phyloP scores from a whole-genome alignment of 2,329 filamentous ascomycete genomes.

The Dendrostoma leiphaemia region DNA sequence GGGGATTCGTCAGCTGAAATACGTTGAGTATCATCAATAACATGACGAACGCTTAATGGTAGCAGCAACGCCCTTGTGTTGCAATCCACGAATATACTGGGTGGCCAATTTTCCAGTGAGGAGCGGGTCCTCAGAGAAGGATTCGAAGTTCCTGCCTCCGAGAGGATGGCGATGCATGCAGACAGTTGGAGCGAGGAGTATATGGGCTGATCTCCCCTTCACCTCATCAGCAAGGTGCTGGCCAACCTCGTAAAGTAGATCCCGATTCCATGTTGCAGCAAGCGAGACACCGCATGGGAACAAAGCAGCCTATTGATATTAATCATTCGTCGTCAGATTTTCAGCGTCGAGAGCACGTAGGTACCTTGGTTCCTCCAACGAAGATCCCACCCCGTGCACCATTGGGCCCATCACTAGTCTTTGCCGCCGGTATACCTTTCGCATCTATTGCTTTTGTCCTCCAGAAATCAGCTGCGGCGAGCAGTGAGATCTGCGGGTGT shows the following conservation, averaged over 20 bases:
- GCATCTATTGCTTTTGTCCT: constrained; percentile 62
- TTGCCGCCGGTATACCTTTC: constrained; percentile 63
- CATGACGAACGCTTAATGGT: constrained; percentile 68
- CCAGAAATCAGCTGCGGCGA: constrained; percentile 68
- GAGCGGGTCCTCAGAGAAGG: constrained; percentile 79
- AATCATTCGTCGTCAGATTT: too few relatives aligned
- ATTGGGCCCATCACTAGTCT: constrained; percentile 69
- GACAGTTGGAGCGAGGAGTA: constrained; percentile 74
- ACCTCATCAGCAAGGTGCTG: constrained; percentile 69
- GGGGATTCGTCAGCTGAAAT: constrained; percentile 11
- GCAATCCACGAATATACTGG: constrained; percentile 69
- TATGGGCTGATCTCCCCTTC: constrained; percentile 70
- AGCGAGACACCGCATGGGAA: constrained; percentile 79
- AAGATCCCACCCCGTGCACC: constrained; percentile 67
- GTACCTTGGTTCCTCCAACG: constrained; percentile 64
- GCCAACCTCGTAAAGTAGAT: constrained; percentile 68
- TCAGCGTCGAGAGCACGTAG: too few relatives aligned
- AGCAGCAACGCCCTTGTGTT: constrained; percentile 71
- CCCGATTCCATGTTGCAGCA: constrained; percentile 75
- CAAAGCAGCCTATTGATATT: constrained; percentile 63
- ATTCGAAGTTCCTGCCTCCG: constrained; percentile 84
- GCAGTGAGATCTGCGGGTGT: constrained; percentile 48
- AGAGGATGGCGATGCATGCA: constrained; percentile 81
- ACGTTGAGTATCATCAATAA: constrained; percentile 8
- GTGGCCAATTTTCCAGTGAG: constrained; percentile 73